Base-by-base conservation (phyloP, 768 basidiomycete species). In the Auriscalpium vulgare region DNA sequence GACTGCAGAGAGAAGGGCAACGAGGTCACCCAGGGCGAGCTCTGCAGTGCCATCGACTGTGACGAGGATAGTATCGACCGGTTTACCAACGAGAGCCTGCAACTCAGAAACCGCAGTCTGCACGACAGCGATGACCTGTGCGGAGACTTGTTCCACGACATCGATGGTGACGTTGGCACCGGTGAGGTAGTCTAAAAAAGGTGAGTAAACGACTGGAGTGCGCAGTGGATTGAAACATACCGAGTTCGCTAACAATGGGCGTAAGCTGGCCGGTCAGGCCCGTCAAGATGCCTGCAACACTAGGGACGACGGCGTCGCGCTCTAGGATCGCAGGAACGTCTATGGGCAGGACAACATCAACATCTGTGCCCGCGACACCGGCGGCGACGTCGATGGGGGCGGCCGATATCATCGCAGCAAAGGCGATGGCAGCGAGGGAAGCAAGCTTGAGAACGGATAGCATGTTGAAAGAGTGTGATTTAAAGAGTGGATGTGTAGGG, bases 361-460 rank as follows among this genome's bases (percentile, higher is more conserved):
- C 55, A 44, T 49, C 51, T 17, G 54, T 49, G 44, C 59, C 60
- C 19, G 56, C 53, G n/a, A 64, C 60, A 51, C 60, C 58, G 50
- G 60, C 47, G 57, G 63, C 37, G 16, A 56, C 52, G 62, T 53
- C 54, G 58, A 65, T 53, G n/a, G 64, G 60, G 50, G 65, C 40
- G 2, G 71, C 64, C 23, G 65, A 63, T 47, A 68, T 62, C 21
- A 55, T 54, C n/a, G 65, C 48, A 54, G 66, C 66, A 53, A 74
- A 66, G 49, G 71, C 60, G 21, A 65, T 63, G 56, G 62, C 54
- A 51, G 68, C 49, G 60, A 69, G 51, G 61, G 60, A 48, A 55
- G 60, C 53, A 52, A 66, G 38, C 50, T 58, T 57, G 60, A 51
- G 58, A 60, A 72, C 71, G 54, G 70, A 72, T 65, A 62, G 67